Base-by-base conservation (phyloP, 2,329 filamentous ascomycete genomes). In the Clarireedia sp. region DNA sequence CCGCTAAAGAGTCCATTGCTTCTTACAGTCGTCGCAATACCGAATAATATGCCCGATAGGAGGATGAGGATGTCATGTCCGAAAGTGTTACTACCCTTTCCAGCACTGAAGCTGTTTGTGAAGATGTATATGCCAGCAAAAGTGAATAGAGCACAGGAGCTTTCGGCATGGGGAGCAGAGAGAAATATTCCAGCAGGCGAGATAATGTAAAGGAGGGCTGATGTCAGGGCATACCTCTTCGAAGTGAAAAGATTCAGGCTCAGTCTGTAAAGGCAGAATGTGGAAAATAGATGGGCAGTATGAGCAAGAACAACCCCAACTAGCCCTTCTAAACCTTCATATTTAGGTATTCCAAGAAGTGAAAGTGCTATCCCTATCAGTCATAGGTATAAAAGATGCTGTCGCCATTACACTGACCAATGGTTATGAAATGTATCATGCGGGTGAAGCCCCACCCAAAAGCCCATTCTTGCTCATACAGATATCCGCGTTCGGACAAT, bases 181-280 rank as follows among this genome's bases (percentile, higher is more conserved):
- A 99, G 79, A 68, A 99, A 97, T 2, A 96, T 72, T 0, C 92
- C 92, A 0, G 88, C 94, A 0, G 94, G 92, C 0, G 89, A 94
- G 48, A 97, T 67, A 54, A 95, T 79, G 69, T 97, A 90, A 48
- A 97, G 74, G 16, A 80, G 73, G 3, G 89, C 82, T 8, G 89
- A 78, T 21, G 87, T 68, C 59, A 92, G 83, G 2, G 89, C 79
- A 41, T 86, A 69, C n/a, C 14, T 68, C 69, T 54, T 54, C 66
- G 26, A 49, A 16, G 70, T 70, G 54, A 80, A 81, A 9, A 91
- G 64, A 7, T 78, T 69, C 54, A 75, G 67, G 2, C 85, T 81
- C 21, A 95, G 79, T 55, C 75, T 73, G 69, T 89, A 87, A 14
- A 97, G 75, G 10, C 83, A 75, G 43, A 95, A 62, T 12, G 87